These are phyloP conservation scores for Ceratobasidium sp. DNA, from an alignment of 1,284 basidiomycete species.

Conservation along the genomic window DNA sequence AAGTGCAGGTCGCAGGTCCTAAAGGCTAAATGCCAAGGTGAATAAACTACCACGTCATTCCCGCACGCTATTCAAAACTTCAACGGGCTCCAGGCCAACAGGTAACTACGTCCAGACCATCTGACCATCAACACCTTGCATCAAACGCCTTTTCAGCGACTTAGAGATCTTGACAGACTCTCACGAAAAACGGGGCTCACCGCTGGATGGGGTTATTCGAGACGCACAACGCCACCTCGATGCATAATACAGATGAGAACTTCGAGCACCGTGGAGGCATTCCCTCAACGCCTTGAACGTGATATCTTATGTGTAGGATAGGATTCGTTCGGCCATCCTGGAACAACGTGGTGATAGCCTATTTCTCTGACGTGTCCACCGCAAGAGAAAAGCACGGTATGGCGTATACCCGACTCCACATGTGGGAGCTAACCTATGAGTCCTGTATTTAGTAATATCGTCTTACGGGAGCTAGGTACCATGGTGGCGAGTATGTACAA, in stretches of 20 bases:
- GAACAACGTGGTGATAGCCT: constrained; percentile 1
- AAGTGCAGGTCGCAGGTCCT: not conserved
- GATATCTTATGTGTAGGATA: not conserved
- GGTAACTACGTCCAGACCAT: not conserved
- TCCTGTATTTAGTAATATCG: not conserved
- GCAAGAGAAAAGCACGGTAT: not conserved
- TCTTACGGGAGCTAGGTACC: not conserved
- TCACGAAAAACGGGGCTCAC: not conserved
- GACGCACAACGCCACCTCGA: not conserved
- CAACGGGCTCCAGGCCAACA: not conserved
- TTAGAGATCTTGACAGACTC: not conserved
- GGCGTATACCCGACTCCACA: not conserved
- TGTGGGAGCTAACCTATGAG: not conserved
- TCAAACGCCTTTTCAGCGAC: not conserved
- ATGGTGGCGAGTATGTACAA: not conserved
- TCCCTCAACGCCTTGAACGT: constrained; percentile 1
- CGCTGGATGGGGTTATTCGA: not conserved
- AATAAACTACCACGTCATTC: not conserved
- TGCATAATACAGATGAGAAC: not conserved
- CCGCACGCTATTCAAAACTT: not conserved
- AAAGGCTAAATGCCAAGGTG: not conserved
- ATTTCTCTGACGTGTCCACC: not conserved
- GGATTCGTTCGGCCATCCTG: not conserved
- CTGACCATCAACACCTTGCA: not conserved
- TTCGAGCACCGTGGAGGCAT: not conserved